Evolutionary conservation across 2,329 filamentous ascomycete genomes (phyloP).

Genomic region (Hypoxylon sp.): DNA sequence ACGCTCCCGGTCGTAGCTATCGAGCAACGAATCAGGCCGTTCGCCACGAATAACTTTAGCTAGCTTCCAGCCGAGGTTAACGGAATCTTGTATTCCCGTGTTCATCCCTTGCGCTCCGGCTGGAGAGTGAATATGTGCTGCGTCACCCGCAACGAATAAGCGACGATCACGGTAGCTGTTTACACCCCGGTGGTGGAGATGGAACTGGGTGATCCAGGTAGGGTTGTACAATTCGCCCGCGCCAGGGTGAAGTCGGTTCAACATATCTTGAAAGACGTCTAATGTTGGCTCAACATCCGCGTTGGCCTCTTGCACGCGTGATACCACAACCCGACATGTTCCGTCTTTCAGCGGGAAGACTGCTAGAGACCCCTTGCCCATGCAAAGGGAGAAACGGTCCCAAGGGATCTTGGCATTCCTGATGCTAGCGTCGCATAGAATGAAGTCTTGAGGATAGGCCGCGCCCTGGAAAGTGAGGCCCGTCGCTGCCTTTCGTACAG

Average conservation of each 20-base stretch:
- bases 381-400: constrained; percentile 52
- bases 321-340: constrained; percentile 49
- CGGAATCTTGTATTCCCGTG: constrained; percentile 65
- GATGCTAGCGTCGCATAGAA: constrained; percentile 60
- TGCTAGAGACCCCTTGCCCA: constrained; percentile 55
- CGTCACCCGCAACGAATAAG: constrained; percentile 70
- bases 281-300: constrained; percentile 43
- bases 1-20: constrained; percentile 64
- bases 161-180: constrained; percentile 60
- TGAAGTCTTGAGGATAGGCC: constrained; percentile 62
- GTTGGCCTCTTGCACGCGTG: constrained; percentile 35
- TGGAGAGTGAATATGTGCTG: constrained; percentile 70
- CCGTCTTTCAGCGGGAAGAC: constrained; percentile 54
- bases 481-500: constrained; percentile 57
- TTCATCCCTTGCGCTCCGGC: constrained; percentile 72
- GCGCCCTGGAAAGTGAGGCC: constrained; percentile 60
- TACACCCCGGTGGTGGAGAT: constrained; percentile 59
- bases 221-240: constrained; percentile 51
- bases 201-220: constrained; percentile 62
- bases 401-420: constrained; percentile 36
- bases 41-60: constrained; percentile 58
- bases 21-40: constrained; percentile 59
- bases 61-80: constrained; percentile 67
- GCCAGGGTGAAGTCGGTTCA: constrained; percentile 52
- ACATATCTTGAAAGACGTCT: constrained; percentile 53